Base-by-base conservation (phyloP, 1,284 basidiomycete genomes). In the Pyrrhoderma noxium region DNA sequence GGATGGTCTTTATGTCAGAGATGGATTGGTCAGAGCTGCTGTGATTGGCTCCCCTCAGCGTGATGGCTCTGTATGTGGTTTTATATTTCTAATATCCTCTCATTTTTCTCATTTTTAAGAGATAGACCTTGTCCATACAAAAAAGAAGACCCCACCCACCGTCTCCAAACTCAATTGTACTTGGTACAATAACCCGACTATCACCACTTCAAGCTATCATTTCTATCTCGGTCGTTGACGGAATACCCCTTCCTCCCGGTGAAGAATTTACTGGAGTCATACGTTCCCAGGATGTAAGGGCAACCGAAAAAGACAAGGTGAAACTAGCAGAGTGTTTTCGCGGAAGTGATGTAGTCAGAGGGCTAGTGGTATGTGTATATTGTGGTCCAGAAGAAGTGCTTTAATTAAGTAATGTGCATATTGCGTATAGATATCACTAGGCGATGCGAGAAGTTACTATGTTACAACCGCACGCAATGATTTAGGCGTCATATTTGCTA, bases 181-280 rank as follows among this genome's bases (percentile, higher is more conserved):
- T 94, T 25, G 92, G 89, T 14, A 80, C 80, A 48, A 76, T 98
- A 21, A 89, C 89, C 4, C 83, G 94, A 9, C 74, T 98, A 23
- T 92, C 90, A 0, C 89, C 94, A 1, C 70, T 84, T 53, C 92
- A 96, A 67, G 95, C 95, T 1, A 79, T 83, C 49, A 68, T 98
- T 8, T 85, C 89, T 1, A 93, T 99, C 58, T 81, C 86, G 35
- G 85, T 94, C 11, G 92, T 97, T 25, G 91, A 96, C 62, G 89
- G 87, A 16, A 74, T 87, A n/a, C 93, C 94, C 1, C 75, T 94
- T 22, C 86, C 91, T 19, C 74, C 78, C 38, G 87, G 87, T n/a
- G 92, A 94, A 68, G 93, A 98, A 59, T 98, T 96, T 60, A 85
- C 81, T 0, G 95, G 95, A 11, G 85, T 98, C 7, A 89, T 99